Conservation (phyloP, 176 grass and related monocot genomes). For the Dendrocalamus sinicus region DNA sequence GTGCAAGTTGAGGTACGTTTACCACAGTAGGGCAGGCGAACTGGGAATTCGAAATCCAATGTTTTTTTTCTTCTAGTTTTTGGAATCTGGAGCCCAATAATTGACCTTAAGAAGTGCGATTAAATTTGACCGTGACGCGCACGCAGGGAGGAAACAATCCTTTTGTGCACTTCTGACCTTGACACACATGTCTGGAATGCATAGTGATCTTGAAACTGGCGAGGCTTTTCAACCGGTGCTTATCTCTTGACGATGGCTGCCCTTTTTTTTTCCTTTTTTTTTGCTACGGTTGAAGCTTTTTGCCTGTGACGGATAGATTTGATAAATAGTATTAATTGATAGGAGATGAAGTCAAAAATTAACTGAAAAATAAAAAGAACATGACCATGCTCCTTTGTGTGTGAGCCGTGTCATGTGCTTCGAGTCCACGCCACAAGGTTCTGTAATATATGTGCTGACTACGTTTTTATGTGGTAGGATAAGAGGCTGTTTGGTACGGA, state of each 20-base stretch:
- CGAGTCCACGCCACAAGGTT: no score
- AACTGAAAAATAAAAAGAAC: no score
- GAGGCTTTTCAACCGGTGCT: not conserved
- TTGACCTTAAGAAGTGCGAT: not conserved
- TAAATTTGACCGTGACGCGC: not conserved
- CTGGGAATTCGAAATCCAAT: not conserved
- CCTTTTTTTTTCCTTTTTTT: no score
- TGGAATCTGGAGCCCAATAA: not conserved
- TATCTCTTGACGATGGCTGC: not conserved
- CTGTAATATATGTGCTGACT: no score
- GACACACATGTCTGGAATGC: not conserved
- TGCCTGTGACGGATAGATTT: fast-evolving
- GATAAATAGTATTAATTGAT: no score
- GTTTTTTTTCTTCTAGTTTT: not conserved
- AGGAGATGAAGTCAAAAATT: no score
- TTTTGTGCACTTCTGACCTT: not conserved
- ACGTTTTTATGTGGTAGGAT: no score
- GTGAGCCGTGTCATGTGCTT: not conserved
- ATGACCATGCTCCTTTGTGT: no score
- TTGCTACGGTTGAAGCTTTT: no score
- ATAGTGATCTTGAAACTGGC: not conserved
- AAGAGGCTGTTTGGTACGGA: no score
- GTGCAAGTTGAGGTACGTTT: not conserved
- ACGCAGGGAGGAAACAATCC: not conserved
- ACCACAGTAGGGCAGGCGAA: not conserved